Base-by-base conservation (phyloP, 129 eudicot species). In the Pseudognaphalium luteoalbum region DNA sequence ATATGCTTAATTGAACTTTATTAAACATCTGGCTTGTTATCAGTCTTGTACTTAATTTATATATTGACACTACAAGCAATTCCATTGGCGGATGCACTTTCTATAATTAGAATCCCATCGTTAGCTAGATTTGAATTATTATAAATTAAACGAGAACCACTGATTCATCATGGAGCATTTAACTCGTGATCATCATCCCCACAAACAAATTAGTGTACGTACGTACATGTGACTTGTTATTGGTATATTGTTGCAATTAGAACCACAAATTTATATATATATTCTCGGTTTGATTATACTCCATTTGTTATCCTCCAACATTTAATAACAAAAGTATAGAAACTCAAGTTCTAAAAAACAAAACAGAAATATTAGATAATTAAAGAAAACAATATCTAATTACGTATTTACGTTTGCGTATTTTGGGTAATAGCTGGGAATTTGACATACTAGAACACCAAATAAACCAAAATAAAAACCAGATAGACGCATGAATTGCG, bases 1-100 rank as follows among this genome's bases (percentile, higher is more conserved):
- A 74, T 74, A 28, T 74, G 70, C 28, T 39, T 0, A 25, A 25
- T 25, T 39, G 30, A 21, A 57, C 25, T 57, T 42, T 10, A 42
- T 42, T 10, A 42, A 28, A 70, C 81, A 78, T 78, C 66, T 78
- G 76, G 62, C 76, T 78, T n/a, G 81, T 78, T 69, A 47, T 78
- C 8, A 78, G 70, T 78, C 71, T 76, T 76, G 67, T 66, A 66
- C 6, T 51, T 5, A 12, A 3, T 32, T 78, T 54, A 64, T n/a
- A 20, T 44, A 35, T 52, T 54, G 66, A 61, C 47, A 30, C 41
- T 28, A 78, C 47, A 41, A 28, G n/a, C 32, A 5, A n/a, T 75
- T 61, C 51, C 10, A 78, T 32, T 37, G 9, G 9, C 41, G 20
- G 70, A 16, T 57, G 29, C 33, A 77, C 70, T 15, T 68, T 77